Base-by-base conservation (phyloP, 495 filamentous ascomycete genomes). In the Corynascus novoguineensis region DNA sequence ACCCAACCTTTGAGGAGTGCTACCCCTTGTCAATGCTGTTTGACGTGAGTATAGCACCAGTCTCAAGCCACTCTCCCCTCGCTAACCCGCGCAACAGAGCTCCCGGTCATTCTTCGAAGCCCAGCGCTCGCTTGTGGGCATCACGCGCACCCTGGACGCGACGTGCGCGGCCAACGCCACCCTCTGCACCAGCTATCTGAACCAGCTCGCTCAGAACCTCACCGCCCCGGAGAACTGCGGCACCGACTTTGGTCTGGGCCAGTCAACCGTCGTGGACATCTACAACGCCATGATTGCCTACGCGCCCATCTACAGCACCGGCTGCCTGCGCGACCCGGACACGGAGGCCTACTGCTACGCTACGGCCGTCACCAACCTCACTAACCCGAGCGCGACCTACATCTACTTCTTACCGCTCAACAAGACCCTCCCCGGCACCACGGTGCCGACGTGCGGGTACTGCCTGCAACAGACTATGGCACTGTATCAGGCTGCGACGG, bases 361-460 rank as follows among this genome's bases (percentile, higher is more conserved):
- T 55, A 86, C 90, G 63, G 90, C 91, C 24, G 82, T 90, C 56
- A 90, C 86, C 10, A 96, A 96, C 68, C 62, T 64, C 17, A 77
- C 81, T 10, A 86, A 81, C 25, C 74, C 85, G 0, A 78, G 80
- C 25, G 85, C 89, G 66, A 78, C 83, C 34, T 88, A 90, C 58
- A 73, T 92, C 17, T 98, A 97, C 73, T 90, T 85, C 62, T 73
- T 97, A 1, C 87, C 93, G 5, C 76, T 95, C 37, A 92, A 92
- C 27, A 80, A 78, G n/a, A 57, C 71, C 4, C 71, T 97, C 3
- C 83, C 86, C 0, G 76, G 75, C 4, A 79, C 77, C 4, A 77
- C 81, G 19, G 71, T 76, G 17, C 88, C 90, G 1, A 83, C 82
- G 4, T 95, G 89, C 68, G 79, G 78, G 55, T 58, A 71, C n/a